Evolutionary conservation across 352 stramenopile species (phyloP), one percentile per base, ranked within the genome.

Genomic region (Phytopythium litorale): DNA sequence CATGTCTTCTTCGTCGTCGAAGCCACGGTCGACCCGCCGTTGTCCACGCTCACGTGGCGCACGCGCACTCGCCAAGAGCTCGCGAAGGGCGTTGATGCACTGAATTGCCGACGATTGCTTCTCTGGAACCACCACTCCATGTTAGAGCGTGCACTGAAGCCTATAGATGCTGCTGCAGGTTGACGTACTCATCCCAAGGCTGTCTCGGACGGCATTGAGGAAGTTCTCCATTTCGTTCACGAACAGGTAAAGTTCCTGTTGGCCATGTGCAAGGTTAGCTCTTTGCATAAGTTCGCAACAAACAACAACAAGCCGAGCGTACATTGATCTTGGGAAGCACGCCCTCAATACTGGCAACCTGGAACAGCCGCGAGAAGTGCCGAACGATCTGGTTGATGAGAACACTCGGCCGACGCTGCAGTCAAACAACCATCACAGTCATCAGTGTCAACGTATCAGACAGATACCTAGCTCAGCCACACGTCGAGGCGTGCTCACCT

Each of bases 261-360:
- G 46, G 37, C 21, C 46, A 53, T 25, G 46, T 5, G 21, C 21
- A 18, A 30, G 7, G 25, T 28, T 9, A 30, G 19, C 7, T 28
- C 25, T 11, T 8, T 6, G 6, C 49, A 4, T 4, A 60, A 51
- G 46, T 40, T 49, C 15, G 62, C 18, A 56, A 56, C 12, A 62
- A 6, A 32, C 28, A 25, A 18, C 18, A 33, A 40, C 13, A 38
- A 30, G 50, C n/a, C 16, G 18, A 12, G 43, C 74, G 56, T 63
- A 92, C 84, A 53, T 97, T 97, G 53, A 97, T 95, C 60, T 96
- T 96, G 4, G 89, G 89, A n/a, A 97, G 76, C 32, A 97, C 82
- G 1, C 88, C 89, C 58, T 97, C 88, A 16, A 97, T 70, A 35
- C 69, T 84, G 51, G 87, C 90, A 19, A 97, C 76, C 48, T 90